Percentiles rank a stretch among this genome's conserved stretches.
phyloP scores from a whole-genome alignment of 495 filamentous ascomycete species.

The Hypoxylon rickii region DNA sequence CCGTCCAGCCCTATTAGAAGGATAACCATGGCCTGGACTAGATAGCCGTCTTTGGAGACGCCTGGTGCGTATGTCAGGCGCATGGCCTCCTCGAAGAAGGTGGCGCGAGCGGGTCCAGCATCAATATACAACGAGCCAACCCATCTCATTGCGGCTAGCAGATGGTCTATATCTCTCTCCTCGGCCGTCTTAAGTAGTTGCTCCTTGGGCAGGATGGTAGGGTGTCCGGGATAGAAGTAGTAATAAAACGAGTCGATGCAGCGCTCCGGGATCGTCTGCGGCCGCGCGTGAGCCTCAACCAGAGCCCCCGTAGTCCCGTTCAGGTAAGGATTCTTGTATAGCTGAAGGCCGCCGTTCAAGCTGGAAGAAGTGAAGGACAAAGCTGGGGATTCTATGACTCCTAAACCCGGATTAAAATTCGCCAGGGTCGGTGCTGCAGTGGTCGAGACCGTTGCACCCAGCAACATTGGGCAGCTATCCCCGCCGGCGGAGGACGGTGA shows the following conservation, averaged over 20 bases:
- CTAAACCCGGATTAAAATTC: slow-evolving; percentile 45
- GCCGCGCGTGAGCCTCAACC: slow-evolving; percentile 34
- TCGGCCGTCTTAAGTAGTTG: slow-evolving; percentile 51
- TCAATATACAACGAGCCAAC: slow-evolving; percentile 66
- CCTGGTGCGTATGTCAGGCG: slow-evolving; percentile 53
- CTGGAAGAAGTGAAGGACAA: slow-evolving; percentile 43
- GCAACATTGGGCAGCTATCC: slow-evolving; percentile 53
- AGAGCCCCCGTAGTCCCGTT: slow-evolving; percentile 40
- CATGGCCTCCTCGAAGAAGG: slow-evolving; percentile 63
- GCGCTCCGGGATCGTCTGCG: slow-evolving; percentile 48
- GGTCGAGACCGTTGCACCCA: slow-evolving; percentile 40
- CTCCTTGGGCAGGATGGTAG: slow-evolving; percentile 61
- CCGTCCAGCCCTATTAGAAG: slow-evolving; percentile 79
- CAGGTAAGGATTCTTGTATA: slow-evolving; percentile 46
- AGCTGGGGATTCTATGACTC: slow-evolving; percentile 45
- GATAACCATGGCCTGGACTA: slow-evolving; percentile 77
- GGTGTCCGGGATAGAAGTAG: slow-evolving; percentile 72
- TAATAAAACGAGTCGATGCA: slow-evolving; percentile 62
- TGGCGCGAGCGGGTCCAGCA: slow-evolving; percentile 54
- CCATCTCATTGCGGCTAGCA: slow-evolving; percentile 69
- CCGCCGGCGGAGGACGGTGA: slow-evolving; percentile 44
- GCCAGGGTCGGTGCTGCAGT: slow-evolving; percentile 34
- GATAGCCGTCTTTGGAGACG: slow-evolving; percentile 63
- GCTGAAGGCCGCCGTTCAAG: slow-evolving; percentile 36
- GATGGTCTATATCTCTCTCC: slow-evolving; percentile 45